Evolutionary conservation across 1,139 yeast species (phyloP).

Genomic region (Petasospora fabianii): DNA sequence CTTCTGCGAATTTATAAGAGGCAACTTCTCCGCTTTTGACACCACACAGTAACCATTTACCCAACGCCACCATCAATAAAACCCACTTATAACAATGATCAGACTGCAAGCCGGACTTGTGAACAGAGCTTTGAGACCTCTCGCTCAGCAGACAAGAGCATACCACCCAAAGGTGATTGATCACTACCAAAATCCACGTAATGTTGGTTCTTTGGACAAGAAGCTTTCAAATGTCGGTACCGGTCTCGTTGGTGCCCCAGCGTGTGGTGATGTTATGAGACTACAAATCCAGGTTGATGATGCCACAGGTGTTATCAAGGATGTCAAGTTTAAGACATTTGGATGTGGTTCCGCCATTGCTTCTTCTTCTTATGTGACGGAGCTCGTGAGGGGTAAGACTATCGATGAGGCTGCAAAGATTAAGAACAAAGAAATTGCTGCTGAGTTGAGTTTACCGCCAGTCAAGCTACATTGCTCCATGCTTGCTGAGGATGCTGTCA

Average conservation of each 20-base stretch:
- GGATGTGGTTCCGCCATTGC: slow-evolving; percentile 99
- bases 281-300: slow-evolving; percentile 92
- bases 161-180: slow-evolving; percentile 83
- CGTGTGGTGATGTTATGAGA: slow-evolving; percentile 99
- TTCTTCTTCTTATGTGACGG: slow-evolving; percentile 90
- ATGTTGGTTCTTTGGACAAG: slow-evolving; percentile 91
- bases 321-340: slow-evolving; percentile 95
- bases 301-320: slow-evolving; percentile 83
- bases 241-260: slow-evolving; percentile 97
- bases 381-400: slow-evolving; percentile 91
- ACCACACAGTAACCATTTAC: too few relatives aligned
- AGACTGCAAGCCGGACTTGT: slow-evolving; percentile 20
- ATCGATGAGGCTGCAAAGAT: slow-evolving; percentile 90
- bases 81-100: slow-evolving; percentile 18
- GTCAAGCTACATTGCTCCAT: slow-evolving; percentile 96
- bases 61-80: too few relatives aligned
- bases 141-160: slow-evolving; percentile 30
- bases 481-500: slow-evolving; percentile 98
- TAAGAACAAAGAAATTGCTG: slow-evolving; percentile 88
- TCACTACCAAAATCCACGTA: slow-evolving; percentile 94
- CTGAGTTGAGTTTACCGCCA: slow-evolving; percentile 91
- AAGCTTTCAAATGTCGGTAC: slow-evolving; percentile 82
- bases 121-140: slow-evolving; percentile 18
- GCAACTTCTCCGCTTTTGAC: slow-evolving; percentile 1
- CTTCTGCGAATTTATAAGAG: background rate